These are phyloP conservation scores for Solanum aculeatissimum DNA, from an alignment of 305 asterid species.

Conservation along the genomic window DNA sequence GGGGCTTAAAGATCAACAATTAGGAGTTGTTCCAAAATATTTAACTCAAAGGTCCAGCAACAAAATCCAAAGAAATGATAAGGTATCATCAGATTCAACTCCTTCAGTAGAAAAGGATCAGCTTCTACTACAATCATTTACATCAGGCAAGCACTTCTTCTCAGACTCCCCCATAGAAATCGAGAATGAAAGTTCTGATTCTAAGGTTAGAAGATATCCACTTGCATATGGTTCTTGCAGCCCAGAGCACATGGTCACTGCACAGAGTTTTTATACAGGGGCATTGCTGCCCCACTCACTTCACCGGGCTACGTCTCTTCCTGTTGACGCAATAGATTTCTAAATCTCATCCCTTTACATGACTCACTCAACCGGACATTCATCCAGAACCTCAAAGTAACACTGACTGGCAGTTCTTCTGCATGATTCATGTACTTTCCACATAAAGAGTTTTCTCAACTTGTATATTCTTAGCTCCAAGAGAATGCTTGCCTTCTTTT, in stretches of 20 bases:
- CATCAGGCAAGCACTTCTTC: constrained; percentile 11
- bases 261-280: constrained; percentile 36
- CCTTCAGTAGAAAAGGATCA: constrained; percentile 5
- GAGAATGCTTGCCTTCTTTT: constrained; percentile 8
- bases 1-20: constrained; percentile 37
- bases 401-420: background rate
- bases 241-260: constrained; percentile 41
- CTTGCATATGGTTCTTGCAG: constrained; percentile 31
- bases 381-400: background rate
- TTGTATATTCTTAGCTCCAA: constrained; percentile 22
- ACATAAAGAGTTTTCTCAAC: background rate
- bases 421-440: background rate
- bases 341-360: constrained; percentile 4
- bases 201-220: constrained; percentile 18
- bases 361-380: background rate
- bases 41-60: background rate
- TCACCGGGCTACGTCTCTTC: constrained; percentile 58
- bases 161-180: constrained; percentile 1
- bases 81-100: background rate
- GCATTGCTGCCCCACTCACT: constrained; percentile 38
- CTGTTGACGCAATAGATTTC: constrained; percentile 59
- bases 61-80: constrained; percentile 1
- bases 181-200: constrained; percentile 8
- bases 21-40: constrained; percentile 11
- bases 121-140: constrained; percentile 2